Evolutionary conservation across 2,329 filamentous ascomycete species (phyloP), one percentile per base, ranked within the genome.

Genomic region (Hymenoscyphus infarciens): DNA sequence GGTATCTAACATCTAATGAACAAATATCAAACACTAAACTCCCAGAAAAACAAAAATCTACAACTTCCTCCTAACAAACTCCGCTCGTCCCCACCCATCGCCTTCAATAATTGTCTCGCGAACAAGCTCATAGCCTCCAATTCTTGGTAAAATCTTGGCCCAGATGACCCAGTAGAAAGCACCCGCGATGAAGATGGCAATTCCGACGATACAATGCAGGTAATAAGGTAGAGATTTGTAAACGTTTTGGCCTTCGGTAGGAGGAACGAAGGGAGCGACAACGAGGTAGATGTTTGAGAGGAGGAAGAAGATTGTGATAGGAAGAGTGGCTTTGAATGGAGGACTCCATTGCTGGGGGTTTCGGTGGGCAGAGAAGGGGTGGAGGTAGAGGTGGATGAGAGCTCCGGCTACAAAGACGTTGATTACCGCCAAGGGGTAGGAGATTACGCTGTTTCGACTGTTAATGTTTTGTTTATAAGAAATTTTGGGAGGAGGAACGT

Each of bases 21-120:
- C n/a, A 49, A 49, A 22, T 25, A 49, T 22, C 10, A 49, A 25
- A 25, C 45, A 25, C 45, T 13, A 10, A 52, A 52, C 7, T 22
- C 13, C 19, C 45, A 4, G 4, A 2, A 22, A 22, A 52, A 15
- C 22, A 19, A 4, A 4, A 49, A 13, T 52, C 19, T 22, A 59
- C 19, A 59, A 13, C 56, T n/a, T 45, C 38, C 35, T 63, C 58
- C 15, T 60, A 5, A 60, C 73, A 70, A 87, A 87, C 2, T 82
- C 78, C 60, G 77, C 83, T 35, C 82, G 77, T 67, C 85, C 84
- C 86, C 86, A 88, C 1, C 86, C 85, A 71, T 88, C 86, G 52
- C 83, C 79, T 64, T 85, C 82, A 7, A 87, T 73, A 1, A 80
- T 72, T 0, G 76, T 78, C 73, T 86, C 81, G 61, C 82, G 79